Percentiles rank a stretch among this genome's conserved stretches.
Conservation (phyloP, 2,329 filamentous ascomycete species). For the Neofusicoccum umdonicola region DNA sequence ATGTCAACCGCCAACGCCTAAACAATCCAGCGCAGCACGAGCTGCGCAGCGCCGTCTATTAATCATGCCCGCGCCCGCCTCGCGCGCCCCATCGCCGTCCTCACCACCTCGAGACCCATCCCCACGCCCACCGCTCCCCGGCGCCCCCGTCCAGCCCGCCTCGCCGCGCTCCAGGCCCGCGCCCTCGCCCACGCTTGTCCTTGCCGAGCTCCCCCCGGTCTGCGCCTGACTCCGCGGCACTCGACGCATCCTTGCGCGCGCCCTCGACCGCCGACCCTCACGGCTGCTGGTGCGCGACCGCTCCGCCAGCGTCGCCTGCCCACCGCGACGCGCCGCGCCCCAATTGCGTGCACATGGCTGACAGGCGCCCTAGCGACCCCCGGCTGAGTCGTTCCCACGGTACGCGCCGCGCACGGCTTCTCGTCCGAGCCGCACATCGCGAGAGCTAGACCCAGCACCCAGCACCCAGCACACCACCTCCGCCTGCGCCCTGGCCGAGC, state of each 20-base stretch:
- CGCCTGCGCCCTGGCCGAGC: conserved; percentile 11
- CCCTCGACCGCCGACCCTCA: background rate
- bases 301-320: background rate
- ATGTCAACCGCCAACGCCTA: conserved; percentile 15
- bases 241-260: conserved; percentile 7
- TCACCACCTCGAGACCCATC: conserved; percentile 3
- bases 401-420: conserved; percentile 16
- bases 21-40: conserved; percentile 11
- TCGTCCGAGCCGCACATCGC: conserved; percentile 15
- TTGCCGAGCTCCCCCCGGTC: conserved; percentile 11
- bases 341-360: conserved; percentile 15
- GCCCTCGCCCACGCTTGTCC: background rate
- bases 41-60: conserved; percentile 13
- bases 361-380: conserved; percentile 17
- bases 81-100: conserved; percentile 1
- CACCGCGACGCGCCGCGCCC: background rate
- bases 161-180: background rate
- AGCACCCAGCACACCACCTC: conserved; percentile 8
- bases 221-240: conserved; percentile 6
- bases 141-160: background rate
- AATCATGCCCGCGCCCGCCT: conserved; percentile 13
- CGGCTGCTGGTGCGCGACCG: background rate
- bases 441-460: conserved; percentile 9
- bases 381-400: conserved; percentile 12
- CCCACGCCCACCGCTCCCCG: background rate